phyloP scores from a whole-genome alignment of 1,284 basidiomycete species.

The Anthracocystis panici-leucophaei region DNA sequence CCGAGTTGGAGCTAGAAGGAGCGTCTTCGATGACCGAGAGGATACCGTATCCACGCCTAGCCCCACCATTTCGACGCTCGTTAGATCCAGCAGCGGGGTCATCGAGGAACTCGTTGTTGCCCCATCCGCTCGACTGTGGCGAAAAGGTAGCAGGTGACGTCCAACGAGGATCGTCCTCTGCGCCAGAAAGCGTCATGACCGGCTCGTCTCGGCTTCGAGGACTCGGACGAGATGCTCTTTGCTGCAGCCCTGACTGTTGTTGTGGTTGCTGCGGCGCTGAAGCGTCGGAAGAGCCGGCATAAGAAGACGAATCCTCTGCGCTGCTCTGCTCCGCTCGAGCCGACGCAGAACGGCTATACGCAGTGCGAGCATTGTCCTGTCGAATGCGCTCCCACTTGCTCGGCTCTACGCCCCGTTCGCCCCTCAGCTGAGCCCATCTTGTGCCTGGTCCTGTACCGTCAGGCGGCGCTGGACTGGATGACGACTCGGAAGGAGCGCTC shows the following conservation, averaged over 20 bases:
- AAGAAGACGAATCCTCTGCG: conserved; percentile 15
- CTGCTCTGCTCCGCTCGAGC: conserved; percentile 11
- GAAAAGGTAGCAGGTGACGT: conserved; percentile 29
- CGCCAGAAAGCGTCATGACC: conserved; percentile 40
- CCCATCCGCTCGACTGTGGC: conserved; percentile 40
- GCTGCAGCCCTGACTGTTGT: not conserved
- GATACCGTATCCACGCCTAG: conserved; percentile 30
- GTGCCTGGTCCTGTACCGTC: conserved; percentile 37
- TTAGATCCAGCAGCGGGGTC: conserved; percentile 22
- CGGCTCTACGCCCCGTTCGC: conserved; percentile 49
- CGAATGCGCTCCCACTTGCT: conserved; percentile 56
- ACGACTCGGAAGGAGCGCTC: not conserved
- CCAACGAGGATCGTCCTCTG: conserved; percentile 46
- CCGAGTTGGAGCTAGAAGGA: not conserved
- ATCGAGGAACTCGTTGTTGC: conserved; percentile 37
- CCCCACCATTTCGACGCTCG: not conserved
- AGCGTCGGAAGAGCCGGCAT: not conserved
- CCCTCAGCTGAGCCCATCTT: conserved; percentile 49
- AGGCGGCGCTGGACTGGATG: conserved; percentile 8
- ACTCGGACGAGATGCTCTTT: not conserved
- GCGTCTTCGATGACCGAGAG: conserved; percentile 39
- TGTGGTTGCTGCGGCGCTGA: conserved; percentile 7
- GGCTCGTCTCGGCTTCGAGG: conserved; percentile 33
- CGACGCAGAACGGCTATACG: conserved; percentile 26
- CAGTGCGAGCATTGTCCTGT: conserved; percentile 53